Evolutionary conservation across 768 basidiomycete genomes (phyloP).

Genomic region (Pleurotus eryngii): DNA sequence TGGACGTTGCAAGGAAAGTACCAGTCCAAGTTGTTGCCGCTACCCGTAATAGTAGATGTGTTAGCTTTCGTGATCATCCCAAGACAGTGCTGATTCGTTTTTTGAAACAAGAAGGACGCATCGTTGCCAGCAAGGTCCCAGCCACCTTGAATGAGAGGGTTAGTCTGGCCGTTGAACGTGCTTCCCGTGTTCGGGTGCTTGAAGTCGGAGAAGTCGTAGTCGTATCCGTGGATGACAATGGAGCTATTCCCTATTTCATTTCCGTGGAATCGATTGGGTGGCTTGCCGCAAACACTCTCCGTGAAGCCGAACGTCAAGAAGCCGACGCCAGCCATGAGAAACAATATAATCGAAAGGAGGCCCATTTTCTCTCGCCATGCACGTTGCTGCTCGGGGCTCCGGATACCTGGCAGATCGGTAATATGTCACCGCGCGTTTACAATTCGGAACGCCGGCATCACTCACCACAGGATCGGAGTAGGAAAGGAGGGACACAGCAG

Average conservation of each 20-base stretch:
- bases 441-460: slow-evolving; percentile 12
- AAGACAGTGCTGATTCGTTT: slow-evolving; percentile 78
- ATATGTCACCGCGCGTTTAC: neutral
- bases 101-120: slow-evolving; percentile 94
- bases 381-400: slow-evolving; percentile 87
- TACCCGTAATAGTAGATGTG: slow-evolving; percentile 68
- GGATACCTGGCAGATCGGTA: slow-evolving; percentile 57
- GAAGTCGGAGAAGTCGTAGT: slow-evolving; percentile 89
- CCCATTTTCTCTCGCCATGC: slow-evolving; percentile 99
- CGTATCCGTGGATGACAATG: slow-evolving; percentile 91
- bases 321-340: slow-evolving; percentile 91
- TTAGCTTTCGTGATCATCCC: slow-evolving; percentile 70
- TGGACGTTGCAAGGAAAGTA: slow-evolving; percentile 97
- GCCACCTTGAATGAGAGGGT: slow-evolving; percentile 75
- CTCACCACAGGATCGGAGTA: slow-evolving; percentile 79
- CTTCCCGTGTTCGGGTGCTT: slow-evolving; percentile 69
- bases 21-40: slow-evolving; percentile 71
- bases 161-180: slow-evolving; percentile 73
- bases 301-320: slow-evolving; percentile 99
- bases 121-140: slow-evolving; percentile 87
- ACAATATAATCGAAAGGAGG: slow-evolving; percentile 71
- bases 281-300: slow-evolving; percentile 85
- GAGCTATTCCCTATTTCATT: slow-evolving; percentile 77
- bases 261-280: slow-evolving; percentile 78
- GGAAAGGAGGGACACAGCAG: slow-evolving; percentile 71